Conservation (phyloP, 176 grass and related monocot species). For the Lolium multiflorum region DNA sequence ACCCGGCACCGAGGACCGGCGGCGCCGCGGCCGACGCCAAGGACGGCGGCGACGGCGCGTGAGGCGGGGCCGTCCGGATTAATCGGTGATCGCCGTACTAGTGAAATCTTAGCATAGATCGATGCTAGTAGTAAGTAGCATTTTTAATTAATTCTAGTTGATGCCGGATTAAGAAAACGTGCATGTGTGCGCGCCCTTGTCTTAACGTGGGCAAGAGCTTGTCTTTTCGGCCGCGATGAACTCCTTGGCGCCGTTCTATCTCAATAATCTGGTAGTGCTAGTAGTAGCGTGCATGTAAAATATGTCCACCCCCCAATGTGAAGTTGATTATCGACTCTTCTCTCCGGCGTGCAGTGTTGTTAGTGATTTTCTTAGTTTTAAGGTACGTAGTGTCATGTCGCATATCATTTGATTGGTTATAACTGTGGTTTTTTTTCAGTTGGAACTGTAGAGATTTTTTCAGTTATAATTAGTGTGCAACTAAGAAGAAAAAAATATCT, state of each 20-base stretch:
- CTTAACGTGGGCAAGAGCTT: constrained; percentile 35
- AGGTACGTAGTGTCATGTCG: too few relatives aligned
- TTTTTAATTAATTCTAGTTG: not conserved
- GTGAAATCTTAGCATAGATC: constrained; percentile 32
- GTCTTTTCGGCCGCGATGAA: constrained; percentile 38
- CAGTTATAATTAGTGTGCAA: too few relatives aligned
- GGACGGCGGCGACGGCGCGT: constrained; percentile 50
- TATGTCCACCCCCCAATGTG: constrained; percentile 24
- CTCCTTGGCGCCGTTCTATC: constrained; percentile 18
- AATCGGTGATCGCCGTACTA: constrained; percentile 20
- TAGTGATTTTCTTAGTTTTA: too few relatives aligned
- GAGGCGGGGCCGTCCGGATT: not conserved
- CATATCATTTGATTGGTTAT: too few relatives aligned
- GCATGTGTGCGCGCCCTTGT: constrained; percentile 23
- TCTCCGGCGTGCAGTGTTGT: too few relatives aligned
- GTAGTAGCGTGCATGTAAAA: constrained; percentile 28
- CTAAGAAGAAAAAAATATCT: too few relatives aligned
- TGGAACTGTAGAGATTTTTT: too few relatives aligned
- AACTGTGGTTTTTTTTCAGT: too few relatives aligned
- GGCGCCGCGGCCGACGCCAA: constrained; percentile 35
- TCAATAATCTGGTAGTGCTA: not conserved
- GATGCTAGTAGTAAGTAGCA: not conserved
- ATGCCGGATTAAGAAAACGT: constrained; percentile 23
- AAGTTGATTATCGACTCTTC: not conserved
- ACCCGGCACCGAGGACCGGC: constrained; percentile 42